Conservation (phyloP, 2,329 filamentous ascomycete genomes). For the Aspergillus tamarii region DNA sequence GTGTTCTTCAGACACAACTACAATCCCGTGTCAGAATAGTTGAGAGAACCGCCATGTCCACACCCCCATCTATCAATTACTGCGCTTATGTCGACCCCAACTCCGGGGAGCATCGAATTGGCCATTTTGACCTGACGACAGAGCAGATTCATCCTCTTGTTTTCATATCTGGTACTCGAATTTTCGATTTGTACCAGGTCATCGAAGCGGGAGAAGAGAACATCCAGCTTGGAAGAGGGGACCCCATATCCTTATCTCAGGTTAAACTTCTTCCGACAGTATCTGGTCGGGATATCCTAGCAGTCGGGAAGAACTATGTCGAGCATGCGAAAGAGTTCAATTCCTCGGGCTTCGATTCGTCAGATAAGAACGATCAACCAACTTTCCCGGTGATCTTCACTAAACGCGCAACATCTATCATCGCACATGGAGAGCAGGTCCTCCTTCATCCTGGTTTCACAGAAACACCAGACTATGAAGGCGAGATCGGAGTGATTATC, state of each 20-base stretch:
- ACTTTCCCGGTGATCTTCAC: constrained; percentile 61
- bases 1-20: too few relatives aligned
- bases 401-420: constrained; percentile 57
- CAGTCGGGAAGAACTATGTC: constrained; percentile 61
- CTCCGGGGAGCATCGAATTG: not conserved
- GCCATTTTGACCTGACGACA: not conserved
- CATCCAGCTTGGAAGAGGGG: constrained; percentile 49
- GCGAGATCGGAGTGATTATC: too few relatives aligned
- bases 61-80: not conserved
- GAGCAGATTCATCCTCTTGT: not conserved
- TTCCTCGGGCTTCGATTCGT: constrained; percentile 57
- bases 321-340: constrained; percentile 64
- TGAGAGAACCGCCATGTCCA: not conserved
- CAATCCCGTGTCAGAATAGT: too few relatives aligned
- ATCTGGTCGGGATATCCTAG: constrained; percentile 55
- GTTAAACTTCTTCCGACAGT: constrained; percentile 54
- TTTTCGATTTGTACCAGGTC: constrained; percentile 54
- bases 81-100: not conserved
- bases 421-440: constrained; percentile 24
- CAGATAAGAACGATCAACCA: constrained; percentile 56
- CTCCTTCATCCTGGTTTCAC: too few relatives aligned
- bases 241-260: constrained; percentile 32
- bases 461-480: too few relatives aligned
- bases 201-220: not conserved
- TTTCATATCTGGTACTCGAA: not conserved